Base-by-base conservation (phyloP, 1,139 yeast genomes). In the Hansenula lynferdii region DNA sequence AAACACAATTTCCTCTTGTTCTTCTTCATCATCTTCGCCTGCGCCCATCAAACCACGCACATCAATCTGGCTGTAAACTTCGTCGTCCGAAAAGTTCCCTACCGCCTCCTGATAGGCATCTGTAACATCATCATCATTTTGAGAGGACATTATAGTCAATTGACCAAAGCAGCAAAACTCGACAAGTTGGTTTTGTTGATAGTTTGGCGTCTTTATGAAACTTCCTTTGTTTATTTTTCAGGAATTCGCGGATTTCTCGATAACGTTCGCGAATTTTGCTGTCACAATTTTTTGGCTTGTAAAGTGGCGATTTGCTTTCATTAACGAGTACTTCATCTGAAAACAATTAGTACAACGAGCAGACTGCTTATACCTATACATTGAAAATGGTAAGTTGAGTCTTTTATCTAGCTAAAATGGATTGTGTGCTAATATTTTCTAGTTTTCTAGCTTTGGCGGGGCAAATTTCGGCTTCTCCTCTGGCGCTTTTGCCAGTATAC, bases 401-500 rank as follows among this genome's bases (percentile, higher is more conserved):
- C 6, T 17, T 6, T 17, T 5, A 6, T 4, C 5, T 6, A 3
- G 8, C 17, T 3, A 17, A 17, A 9, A 4, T 6, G 3, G 6
- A 11, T 5, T 7, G 9, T 7, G 7, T 26, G 19, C 31, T 26
- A 30, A 42, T 15, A 5, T 3, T 12, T 5, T 18, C 18, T 17
- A 42, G 56, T 70, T 67, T 50, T 63, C 69, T 8, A 61, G 66
- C 14, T 62, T 63, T 39, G 58, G 57, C 30, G 48, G 44, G 12
- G 46, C 47, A 11, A 39, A 33, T 18, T 45, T 45, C 19, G 45
- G 50, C 5, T 36, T 48, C 29, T 41, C 44, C n/a, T 35, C 37
- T 12, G 41, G 34, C 6, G 56, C 56, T 1, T 60, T 57, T 42
- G 56, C 48, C 5, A 49, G 49, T 32, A 39, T 61, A 10, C 61